These are phyloP conservation scores for Kwoniella shandongensis DNA, from an alignment of 768 basidiomycete genomes.

Conservation along the genomic window DNA sequence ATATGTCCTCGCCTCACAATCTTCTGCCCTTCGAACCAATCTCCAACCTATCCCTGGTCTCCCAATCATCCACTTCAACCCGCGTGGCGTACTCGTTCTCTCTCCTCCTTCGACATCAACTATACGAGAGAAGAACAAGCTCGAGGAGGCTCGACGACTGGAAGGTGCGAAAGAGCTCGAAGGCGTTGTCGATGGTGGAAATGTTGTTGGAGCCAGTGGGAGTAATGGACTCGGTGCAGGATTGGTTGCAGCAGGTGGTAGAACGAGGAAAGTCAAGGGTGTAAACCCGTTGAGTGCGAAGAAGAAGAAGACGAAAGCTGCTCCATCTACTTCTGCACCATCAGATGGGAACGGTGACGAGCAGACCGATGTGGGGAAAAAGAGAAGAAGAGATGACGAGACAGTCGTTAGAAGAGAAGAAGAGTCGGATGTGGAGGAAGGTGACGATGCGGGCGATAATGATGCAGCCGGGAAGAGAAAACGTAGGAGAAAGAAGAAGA, in stretches of 20 bases:
- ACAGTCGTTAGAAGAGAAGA: background rate
- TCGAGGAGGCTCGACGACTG: slow-evolving; percentile 61
- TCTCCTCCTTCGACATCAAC: slow-evolving; percentile 85
- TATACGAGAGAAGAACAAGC: slow-evolving; percentile 65
- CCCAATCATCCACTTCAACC: slow-evolving; percentile 87
- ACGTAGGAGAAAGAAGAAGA: slow-evolving; percentile 37
- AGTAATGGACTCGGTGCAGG: slow-evolving; percentile 8
- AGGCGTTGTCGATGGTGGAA: slow-evolving; percentile 30
- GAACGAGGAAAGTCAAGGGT: slow-evolving; percentile 68
- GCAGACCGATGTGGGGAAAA: slow-evolving; percentile 11
- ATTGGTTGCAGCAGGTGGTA: slow-evolving; percentile 5
- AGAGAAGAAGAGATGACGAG: slow-evolving; percentile 19
- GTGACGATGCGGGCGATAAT: slow-evolving; percentile 10
- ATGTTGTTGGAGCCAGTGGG: slow-evolving; percentile 24
- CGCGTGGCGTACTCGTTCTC: slow-evolving; percentile 80
- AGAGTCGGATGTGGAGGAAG: slow-evolving; percentile 1
- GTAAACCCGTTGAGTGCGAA: slow-evolving; percentile 92
- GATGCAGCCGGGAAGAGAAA: slow-evolving; percentile 31
- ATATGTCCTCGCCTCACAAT: slow-evolving; percentile 85
- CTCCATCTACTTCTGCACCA: background rate
- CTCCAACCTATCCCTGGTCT: slow-evolving; percentile 77
- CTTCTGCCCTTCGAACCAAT: slow-evolving; percentile 65
- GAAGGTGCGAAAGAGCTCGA: slow-evolving; percentile 24
- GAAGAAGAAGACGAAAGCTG: slow-evolving; percentile 71
- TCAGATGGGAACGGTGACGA: slow-evolving; percentile 1